Evolutionary conservation across 768 basidiomycete species (phyloP), one percentile per base, ranked within the genome.

Genomic region (Tylopilus sp.): DNA sequence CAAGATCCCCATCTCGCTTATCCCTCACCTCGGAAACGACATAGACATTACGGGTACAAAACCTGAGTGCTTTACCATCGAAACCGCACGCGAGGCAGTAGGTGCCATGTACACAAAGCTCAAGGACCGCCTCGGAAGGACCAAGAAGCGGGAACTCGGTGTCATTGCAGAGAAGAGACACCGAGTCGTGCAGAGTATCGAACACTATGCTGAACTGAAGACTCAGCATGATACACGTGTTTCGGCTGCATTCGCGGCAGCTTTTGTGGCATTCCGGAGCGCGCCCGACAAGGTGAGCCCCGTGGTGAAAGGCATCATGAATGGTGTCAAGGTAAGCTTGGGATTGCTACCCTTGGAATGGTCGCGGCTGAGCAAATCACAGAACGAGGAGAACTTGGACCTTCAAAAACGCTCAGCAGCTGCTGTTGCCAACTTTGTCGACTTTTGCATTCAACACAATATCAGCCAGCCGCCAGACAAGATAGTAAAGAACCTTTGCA

Each of bases 241-340:
- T 18, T 85, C 84, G 2, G 91, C 97, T 7, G 83, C 92, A 0
- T 88, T 97, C 61, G 92, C 95, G 8, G 87, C 91, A 2, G 92
- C 95, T 0, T 87, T 94, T 57, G 86, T 99, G 12, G 87, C 93
- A 8, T 83, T 98, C 57, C 79, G 81, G 64, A 82, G 82, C 30
- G 83, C 91, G 11, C 95, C 97, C 0, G 83, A 92, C 54, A 98
- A 97, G 72, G 85, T 98, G 55, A 95, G 91, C 59, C 95, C 97
- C 0, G 84, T 99, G 43, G 93, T 99, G 40, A 94, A 95, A 67
- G 92, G 91, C 21, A 85, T 98, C 50, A 98, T 98, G 89, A 95
- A 93, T 51, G 91, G 94, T 21, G 86, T 98, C 75, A 98, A 97
- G 82, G 95, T 91, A 47, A 39, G 79, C 51, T 36, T 7, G 18